Evolutionary conservation across 202 grass and related monocot genomes (phyloP), one percentile per base, ranked within the genome.

Genomic region (Saccharum hybrid): DNA sequence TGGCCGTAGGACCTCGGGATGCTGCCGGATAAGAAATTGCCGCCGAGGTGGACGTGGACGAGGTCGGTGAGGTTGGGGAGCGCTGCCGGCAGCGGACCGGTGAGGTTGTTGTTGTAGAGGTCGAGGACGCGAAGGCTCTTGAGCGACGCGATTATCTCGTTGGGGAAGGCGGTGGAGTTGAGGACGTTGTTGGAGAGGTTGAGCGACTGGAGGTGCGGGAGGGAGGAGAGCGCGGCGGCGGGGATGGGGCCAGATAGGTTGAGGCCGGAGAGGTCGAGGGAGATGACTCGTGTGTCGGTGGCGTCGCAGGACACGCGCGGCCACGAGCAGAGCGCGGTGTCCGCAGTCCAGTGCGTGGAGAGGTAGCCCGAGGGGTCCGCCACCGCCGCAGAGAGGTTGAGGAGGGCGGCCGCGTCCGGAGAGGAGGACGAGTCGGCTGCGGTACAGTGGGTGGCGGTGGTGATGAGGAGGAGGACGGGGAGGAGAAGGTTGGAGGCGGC

Each of bases 51-150:
- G 64, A 98, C 78, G 70, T 98, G 95, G 2, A 83, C 60, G 8
- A 98, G 92, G 71, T 81, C 84, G 10, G 90, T 88, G 72, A 93
- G 80, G 21, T 88, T 82, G 33, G 83, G 84, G 3, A 93, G 76
- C 16, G 86, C 77, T 4, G 65, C 28, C 0, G 96, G 96, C 6
- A 98, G 83, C 16, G 83, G 52, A 9, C 96, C 92, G 26, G 90
- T 98, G 71, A 98, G 81, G 78, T 98, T 98, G 71, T 98, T 98
- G 0, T 98, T 98, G 76, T 98, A 98, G 61, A 98, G 78, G 81
- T 98, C 96, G 11, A 98, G 87, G 2, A 98, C 96, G 38, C 71
- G 89, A 38, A 98, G 94, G 19, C 67, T 71, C 23, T 2, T n/a
- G 37, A 81, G 79, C 5, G 79, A 61, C 60, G 77, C 5, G 65